These are phyloP conservation scores for Quillaja saponaria DNA, from an alignment of 306 rosid species.

Conservation along the genomic window DNA sequence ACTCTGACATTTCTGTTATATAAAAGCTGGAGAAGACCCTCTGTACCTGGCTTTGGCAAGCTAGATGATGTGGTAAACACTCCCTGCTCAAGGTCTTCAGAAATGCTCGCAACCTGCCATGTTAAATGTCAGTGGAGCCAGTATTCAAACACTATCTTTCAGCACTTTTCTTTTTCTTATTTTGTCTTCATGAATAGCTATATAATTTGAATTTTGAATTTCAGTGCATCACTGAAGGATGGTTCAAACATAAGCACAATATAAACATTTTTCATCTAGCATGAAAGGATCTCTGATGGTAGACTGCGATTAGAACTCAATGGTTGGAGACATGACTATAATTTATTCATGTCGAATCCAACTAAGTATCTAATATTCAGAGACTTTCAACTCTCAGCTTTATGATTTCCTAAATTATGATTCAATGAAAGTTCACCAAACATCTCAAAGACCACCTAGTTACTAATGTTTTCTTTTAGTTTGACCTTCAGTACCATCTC, in stretches of 20 bases:
- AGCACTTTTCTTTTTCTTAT: background rate
- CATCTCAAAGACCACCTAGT: background rate
- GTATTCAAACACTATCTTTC: slow-evolving; percentile 8
- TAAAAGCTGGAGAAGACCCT: slow-evolving; percentile 67
- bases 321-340: too few relatives aligned
- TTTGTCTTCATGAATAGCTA: background rate
- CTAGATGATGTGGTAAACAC: slow-evolving; percentile 34
- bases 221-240: background rate
- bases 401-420: slow-evolving; percentile 21
- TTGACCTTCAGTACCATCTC: slow-evolving; percentile 7
- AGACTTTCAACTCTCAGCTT: background rate
- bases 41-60: slow-evolving; percentile 59
- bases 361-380: background rate
- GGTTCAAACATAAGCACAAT: background rate
- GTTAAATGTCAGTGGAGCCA: slow-evolving; percentile 22
- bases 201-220: too few relatives aligned
- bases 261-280: background rate
- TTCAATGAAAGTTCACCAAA: background rate
- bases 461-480: slow-evolving; percentile 2
- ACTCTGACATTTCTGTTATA: slow-evolving; percentile 51
- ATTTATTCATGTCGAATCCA: too few relatives aligned
- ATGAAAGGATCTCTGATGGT: background rate
- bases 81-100: slow-evolving; percentile 67
- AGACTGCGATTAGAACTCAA: too few relatives aligned
- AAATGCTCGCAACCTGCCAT: slow-evolving; percentile 75